Base-by-base conservation (phyloP, 2,329 filamentous ascomycete genomes). In the Xylaria digitata region DNA sequence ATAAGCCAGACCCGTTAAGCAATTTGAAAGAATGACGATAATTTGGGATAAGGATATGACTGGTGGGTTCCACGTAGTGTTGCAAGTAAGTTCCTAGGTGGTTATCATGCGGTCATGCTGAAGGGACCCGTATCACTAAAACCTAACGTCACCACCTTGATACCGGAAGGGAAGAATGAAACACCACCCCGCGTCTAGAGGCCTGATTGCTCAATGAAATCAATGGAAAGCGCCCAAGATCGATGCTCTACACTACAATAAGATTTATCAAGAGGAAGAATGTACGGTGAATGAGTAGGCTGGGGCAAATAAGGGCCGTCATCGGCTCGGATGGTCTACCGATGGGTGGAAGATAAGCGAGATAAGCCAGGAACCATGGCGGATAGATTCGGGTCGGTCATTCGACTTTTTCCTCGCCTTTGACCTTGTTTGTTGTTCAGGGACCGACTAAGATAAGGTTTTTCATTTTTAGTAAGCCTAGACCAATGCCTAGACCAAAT, bases 331-430 rank as follows among this genome's bases (percentile, higher is more conserved):
- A 55, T 50, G 55, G 54, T 62, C 58, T 45, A 9, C 54, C 61
- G 66, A 57, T 57, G 40, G 55, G 54, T 46, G 19, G 42, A 46
- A 63, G 55, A 63, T 62, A 52, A 37, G 49, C 43, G 23, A 62
- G 66, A 65, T 68, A 67, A 67, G 62, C 32, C 52, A 54, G 58
- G 62, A 54, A 65, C 57, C 52, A 23, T 34, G 46, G 53, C 66
- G 66, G 66, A 15, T 40, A 15, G 66, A 60, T 40, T 40, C 37
- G 11, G 37, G 11, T 40, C 11, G 13, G 11, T 40, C 11, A 2
- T 40, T 40, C 11, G 9, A 40, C 19, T 45, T 13, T 46, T 23
- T 45, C 6, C 45, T 50, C 13, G 26, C 5, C 4, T 46, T 45
- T 40, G 3, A 23, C 32, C 30, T 62, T 15, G 21, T 30, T 40